A percentile compares a stretch with the other conserved stretches of the same genome.
Evolutionary conservation across 768 basidiomycete species (phyloP).

Genomic region (Leccinum imitatum): DNA sequence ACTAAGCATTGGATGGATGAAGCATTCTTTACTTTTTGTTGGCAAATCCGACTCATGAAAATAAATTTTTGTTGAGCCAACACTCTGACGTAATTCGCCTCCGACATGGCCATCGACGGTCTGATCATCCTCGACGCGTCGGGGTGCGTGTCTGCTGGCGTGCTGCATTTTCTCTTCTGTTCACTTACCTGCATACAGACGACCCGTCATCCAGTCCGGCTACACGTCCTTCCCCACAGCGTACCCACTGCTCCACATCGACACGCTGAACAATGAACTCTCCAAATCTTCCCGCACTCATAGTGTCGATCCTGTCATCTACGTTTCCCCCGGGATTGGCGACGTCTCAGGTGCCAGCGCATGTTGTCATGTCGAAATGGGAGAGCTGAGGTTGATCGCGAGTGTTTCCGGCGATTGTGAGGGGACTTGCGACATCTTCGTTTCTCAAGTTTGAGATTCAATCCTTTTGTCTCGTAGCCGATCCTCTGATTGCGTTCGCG

Average conservation of each 20-base stretch:
- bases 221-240: slow-evolving; percentile 76
- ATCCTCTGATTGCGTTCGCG: slow-evolving; percentile 86
- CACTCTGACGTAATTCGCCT: neutral
- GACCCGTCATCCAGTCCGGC: slow-evolving; percentile 86
- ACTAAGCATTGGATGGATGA: too few species aligned
- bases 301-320: slow-evolving; percentile 74
- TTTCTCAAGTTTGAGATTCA: neutral
- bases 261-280: slow-evolving; percentile 75
- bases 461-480: slow-evolving; percentile 49
- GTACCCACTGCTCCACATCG: slow-evolving; percentile 84
- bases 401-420: slow-evolving; percentile 84
- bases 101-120: slow-evolving; percentile 73
- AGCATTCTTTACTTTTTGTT: too few species aligned
- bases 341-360: slow-evolving; percentile 54
- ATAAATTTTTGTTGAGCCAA: too few species aligned
- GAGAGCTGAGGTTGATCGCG: slow-evolving; percentile 74
- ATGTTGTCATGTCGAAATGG: slow-evolving; percentile 78
- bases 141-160: slow-evolving; percentile 49
- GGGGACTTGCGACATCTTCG: neutral
- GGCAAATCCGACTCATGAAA: too few species aligned
- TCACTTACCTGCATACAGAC: slow-evolving; percentile 36
- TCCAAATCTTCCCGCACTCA: slow-evolving; percentile 50
- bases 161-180: neutral
- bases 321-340: slow-evolving; percentile 48
- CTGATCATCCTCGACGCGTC: slow-evolving; percentile 74